Percentiles rank a stretch among this genome's conserved stretches.
Evolutionary conservation across 1,284 basidiomycete species (phyloP).

Genomic region (Spongiforma sp.): DNA sequence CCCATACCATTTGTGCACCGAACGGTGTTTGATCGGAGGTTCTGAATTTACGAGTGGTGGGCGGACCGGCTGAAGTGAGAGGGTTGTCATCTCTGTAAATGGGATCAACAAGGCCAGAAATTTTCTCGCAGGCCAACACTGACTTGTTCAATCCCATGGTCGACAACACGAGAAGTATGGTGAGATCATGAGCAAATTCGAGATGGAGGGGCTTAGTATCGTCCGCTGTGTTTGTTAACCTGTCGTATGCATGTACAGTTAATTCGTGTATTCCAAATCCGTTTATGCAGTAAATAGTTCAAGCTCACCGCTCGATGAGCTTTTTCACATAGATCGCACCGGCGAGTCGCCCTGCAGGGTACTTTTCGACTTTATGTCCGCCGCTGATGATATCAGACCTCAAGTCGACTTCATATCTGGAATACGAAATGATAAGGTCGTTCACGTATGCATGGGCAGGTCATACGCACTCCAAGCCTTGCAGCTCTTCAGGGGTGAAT

Average conservation of each 20-base stretch:
- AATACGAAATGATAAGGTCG: background rate
- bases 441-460: background rate
- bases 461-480: conserved; percentile 43
- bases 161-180: conserved; percentile 50
- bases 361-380: conserved; percentile 45
- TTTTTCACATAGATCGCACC: conserved; percentile 50
- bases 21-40: conserved; percentile 51
- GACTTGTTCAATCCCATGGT: conserved; percentile 48
- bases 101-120: background rate
- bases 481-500: conserved; percentile 44
- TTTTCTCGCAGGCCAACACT: conserved; percentile 1
- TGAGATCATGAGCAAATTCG: conserved; percentile 56
- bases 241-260: conserved; percentile 14
- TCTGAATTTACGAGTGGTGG: conserved; percentile 42
- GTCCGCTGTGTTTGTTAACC: conserved; percentile 45
- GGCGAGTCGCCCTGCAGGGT: conserved; percentile 45
- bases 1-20: conserved; percentile 52
- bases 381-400: conserved; percentile 52
- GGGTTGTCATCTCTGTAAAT: conserved; percentile 39
- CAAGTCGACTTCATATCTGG: conserved; percentile 51
- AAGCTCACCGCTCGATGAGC: conserved; percentile 45
- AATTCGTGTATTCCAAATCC: background rate
- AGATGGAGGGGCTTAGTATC: conserved; percentile 43
- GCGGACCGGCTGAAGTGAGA: conserved; percentile 37
- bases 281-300: background rate